phyloP scores from a whole-genome alignment of 352 stramenopile genomes.

The Pythium pyrilobum region DNA sequence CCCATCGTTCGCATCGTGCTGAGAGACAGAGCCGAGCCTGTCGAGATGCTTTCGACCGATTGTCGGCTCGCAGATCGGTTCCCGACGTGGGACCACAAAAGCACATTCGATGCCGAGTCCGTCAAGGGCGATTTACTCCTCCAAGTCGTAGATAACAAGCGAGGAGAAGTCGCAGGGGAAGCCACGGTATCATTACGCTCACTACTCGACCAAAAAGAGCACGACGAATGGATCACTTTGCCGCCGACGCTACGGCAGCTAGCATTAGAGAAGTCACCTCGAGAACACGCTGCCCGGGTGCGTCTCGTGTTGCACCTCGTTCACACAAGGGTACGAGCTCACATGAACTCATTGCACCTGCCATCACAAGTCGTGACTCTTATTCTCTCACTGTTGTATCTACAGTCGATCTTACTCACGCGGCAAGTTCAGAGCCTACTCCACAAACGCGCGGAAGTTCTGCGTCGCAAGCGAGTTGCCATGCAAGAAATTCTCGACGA shows the following conservation, averaged over 20 bases:
- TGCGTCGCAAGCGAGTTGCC: slow-evolving; percentile 24
- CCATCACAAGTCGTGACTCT: neutral
- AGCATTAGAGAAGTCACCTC: slow-evolving; percentile 35
- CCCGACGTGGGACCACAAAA: slow-evolving; percentile 35
- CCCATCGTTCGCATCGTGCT: slow-evolving; percentile 46
- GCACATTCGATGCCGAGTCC: slow-evolving; percentile 34
- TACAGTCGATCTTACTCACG: slow-evolving; percentile 48
- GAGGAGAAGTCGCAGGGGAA: slow-evolving; percentile 45
- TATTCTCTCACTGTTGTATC: neutral
- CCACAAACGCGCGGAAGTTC: slow-evolving; percentile 23
- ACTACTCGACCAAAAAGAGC: slow-evolving; percentile 55
- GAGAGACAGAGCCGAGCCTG: neutral
- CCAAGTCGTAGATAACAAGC: slow-evolving; percentile 48
- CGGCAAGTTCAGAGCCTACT: slow-evolving; percentile 42
- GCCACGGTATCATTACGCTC: slow-evolving; percentile 34
- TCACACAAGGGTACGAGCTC: slow-evolving; percentile 47
- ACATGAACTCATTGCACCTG: neutral
- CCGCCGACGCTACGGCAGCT: slow-evolving; percentile 59
- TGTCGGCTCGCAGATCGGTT: slow-evolving; percentile 37
- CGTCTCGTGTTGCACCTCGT: slow-evolving; percentile 32
- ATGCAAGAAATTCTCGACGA: slow-evolving; percentile 32
- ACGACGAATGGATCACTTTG: slow-evolving; percentile 50
- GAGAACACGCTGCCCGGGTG: slow-evolving; percentile 32
- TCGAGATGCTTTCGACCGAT: slow-evolving; percentile 22
- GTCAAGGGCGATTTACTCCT: slow-evolving; percentile 35